Conservation (phyloP, 805 yeast genomes). For the Maudiozyma pseudohumilis region DNA sequence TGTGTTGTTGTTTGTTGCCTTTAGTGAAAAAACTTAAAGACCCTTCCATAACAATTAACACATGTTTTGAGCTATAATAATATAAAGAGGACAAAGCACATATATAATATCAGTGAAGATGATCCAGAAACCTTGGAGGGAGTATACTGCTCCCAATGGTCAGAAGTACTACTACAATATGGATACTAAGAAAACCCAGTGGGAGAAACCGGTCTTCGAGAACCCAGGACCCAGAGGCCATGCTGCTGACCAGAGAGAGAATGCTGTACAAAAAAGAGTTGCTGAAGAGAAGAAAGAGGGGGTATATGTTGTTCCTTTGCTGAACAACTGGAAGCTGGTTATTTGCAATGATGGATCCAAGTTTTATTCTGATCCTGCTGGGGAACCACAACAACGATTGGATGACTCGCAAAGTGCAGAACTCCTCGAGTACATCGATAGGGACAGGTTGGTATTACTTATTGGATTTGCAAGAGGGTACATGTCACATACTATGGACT, state of each 20-base stretch:
- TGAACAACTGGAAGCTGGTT: constrained; percentile 34
- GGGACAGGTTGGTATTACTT: constrained; percentile 17
- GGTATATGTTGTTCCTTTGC: constrained; percentile 12
- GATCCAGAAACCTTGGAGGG: constrained; percentile 27
- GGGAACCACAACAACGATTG: constrained; percentile 20
- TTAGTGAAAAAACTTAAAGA: no score
- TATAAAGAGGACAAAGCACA: no score
- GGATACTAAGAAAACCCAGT: constrained; percentile 31
- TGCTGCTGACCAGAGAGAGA: constrained; percentile 3
- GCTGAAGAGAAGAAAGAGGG: constrained; percentile 7
- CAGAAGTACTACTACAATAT: constrained; percentile 32
- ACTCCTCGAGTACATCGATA: constrained; percentile 23
- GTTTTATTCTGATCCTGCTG: constrained; percentile 30
- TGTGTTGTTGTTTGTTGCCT: no score
- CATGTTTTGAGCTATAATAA: no score
- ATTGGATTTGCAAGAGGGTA: constrained; percentile 21
- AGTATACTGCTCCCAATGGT: constrained; percentile 32
- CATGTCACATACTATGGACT: constrained; percentile 1
- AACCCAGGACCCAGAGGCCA: not conserved
- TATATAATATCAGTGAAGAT: no score
- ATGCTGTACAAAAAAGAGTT: not conserved
- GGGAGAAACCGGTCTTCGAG: constrained; percentile 26
- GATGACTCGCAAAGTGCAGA: constrained; percentile 25
- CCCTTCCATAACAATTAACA: no score
- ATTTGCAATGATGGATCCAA: constrained; percentile 35